A percentile compares a stretch with the other conserved stretches of the same genome.
phyloP scores from a whole-genome alignment of 2,329 filamentous ascomycete species.

The Rosellinia necatrix region DNA sequence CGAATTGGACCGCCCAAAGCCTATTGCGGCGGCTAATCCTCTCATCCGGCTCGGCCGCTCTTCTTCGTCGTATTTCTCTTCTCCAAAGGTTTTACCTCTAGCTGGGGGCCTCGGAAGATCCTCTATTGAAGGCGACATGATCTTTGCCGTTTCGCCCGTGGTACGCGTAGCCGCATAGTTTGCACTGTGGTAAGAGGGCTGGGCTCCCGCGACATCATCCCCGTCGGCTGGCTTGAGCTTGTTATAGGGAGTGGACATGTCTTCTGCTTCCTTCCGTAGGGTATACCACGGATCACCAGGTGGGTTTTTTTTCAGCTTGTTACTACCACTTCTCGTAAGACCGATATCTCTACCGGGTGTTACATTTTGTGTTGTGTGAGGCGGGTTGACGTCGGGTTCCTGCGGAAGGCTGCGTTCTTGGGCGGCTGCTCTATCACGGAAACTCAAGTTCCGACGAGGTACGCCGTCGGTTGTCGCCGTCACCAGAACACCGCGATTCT shows the following conservation, averaged over 20 bases:
- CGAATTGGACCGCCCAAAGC: conserved; percentile 33
- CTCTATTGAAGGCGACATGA: conserved; percentile 22
- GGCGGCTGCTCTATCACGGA: conserved; percentile 60
- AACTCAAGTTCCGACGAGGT: conserved; percentile 62
- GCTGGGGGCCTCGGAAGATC: conserved; percentile 32
- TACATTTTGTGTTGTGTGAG: conserved; percentile 29
- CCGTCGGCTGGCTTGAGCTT: conserved; percentile 23
- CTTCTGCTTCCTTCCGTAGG: conserved; percentile 50
- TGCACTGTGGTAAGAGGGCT: not conserved
- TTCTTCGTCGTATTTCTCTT: conserved; percentile 31
- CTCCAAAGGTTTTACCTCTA: conserved; percentile 31
- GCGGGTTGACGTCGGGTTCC: conserved; percentile 34
- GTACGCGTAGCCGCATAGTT: conserved; percentile 11
- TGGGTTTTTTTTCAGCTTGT: conserved; percentile 63
- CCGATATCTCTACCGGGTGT: conserved; percentile 44
- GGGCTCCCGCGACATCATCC: conserved; percentile 11
- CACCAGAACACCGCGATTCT: conserved; percentile 31
- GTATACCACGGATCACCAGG: conserved; percentile 56
- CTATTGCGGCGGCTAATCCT: conserved; percentile 32
- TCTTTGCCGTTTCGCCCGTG: conserved; percentile 22
- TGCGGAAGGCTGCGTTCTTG: conserved; percentile 47
- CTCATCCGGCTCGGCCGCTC: conserved; percentile 32
- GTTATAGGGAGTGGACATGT: conserved; percentile 40
- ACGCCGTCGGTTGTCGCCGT: conserved; percentile 39
- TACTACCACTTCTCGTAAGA: conserved; percentile 56